Evolutionary conservation across 2,329 filamentous ascomycete genomes (phyloP), one percentile per base, ranked within the genome.

Genomic region (Aspergillus calidoustus): DNA sequence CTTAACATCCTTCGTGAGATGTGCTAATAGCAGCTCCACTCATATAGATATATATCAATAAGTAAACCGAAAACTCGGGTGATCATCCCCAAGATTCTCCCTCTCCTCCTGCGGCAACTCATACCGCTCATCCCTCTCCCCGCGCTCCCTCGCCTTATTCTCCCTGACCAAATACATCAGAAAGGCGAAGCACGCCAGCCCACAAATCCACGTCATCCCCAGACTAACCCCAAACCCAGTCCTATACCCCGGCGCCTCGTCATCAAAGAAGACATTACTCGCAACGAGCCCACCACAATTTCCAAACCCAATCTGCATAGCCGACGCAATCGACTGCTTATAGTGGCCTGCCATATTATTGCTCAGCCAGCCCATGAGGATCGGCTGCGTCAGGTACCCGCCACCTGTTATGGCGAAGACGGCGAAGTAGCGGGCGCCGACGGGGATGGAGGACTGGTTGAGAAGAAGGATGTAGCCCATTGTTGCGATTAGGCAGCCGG

Each of bases 261-360:
- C 61, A 9, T 69, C 72, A 63, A 81, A 76, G 62, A 81, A 82
- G 6, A 81, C 71, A 60, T 80, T 80, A 28, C 73, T 71, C 4
- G 74, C 74, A 7, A 81, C 70, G 55, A 82, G 77, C 52, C 78
- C 80, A 52, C 77, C 80, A 59, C 77, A 80, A 65, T 81, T 81
- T n/a, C 79, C 80, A 22, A 81, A 77, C 2, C 77, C 77, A 3
- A 77, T 69, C 68, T 78, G 76, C 66, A 80, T 72, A 1, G 74
- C 80, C 67, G 76, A 78, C 3, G 76, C 78, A 7, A 81, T 72
- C 6, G 76, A 77, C 23, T 79, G 76, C 58, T 77, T 75, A 44
- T 75, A 74, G 57, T 73, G 73, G n/a, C 77, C 78, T 9, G 76
- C 71, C 3, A 81, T 67, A 56, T 82, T 82, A 47, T 77, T 76